Percentiles rank a stretch among this genome's conserved stretches.
Evolutionary conservation across 2,329 filamentous ascomycete genomes (phyloP).

Genomic region (Penicillium palitans): DNA sequence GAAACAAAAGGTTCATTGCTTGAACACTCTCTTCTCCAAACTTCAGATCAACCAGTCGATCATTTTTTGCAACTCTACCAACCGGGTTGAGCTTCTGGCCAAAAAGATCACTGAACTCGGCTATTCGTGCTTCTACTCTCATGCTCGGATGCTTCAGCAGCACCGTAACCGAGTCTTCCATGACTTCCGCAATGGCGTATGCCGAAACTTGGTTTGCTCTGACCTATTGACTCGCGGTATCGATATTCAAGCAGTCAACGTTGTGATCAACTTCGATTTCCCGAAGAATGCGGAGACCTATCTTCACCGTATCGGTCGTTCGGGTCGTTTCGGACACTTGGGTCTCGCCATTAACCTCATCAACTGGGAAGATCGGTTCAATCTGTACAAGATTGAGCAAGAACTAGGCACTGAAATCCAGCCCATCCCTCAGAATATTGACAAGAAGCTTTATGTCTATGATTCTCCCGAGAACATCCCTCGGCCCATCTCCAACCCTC

Average conservation of each 20-base stretch:
- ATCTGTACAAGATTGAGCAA: conserved; percentile 97
- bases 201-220: conserved; percentile 96
- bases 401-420: conserved; percentile 97
- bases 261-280: conserved; percentile 99
- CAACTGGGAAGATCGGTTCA: conserved; percentile 99
- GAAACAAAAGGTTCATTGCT: conserved; percentile 97
- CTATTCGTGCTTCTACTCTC: conserved; percentile 99
- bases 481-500: conserved; percentile 67
- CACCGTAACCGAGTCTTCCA: conserved; percentile 98
- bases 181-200: conserved; percentile 97
- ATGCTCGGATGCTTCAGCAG: conserved; percentile 96
- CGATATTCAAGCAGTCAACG: conserved; percentile 98
- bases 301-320: conserved; percentile 95
- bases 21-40: conserved; percentile 98
- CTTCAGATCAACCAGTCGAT: conserved; percentile 99
- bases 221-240: conserved; percentile 97
- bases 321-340: conserved; percentile 92
- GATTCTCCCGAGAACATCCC: conserved; percentile 95
- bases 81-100: conserved; percentile 92
- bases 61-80: conserved; percentile 99
- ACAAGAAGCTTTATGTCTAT: conserved; percentile 98
- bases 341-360: conserved; percentile 98
- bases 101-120: conserved; percentile 99
- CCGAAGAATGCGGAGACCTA: conserved; percentile 99
- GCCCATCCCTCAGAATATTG: conserved; percentile 89